Evolutionary conservation across 495 filamentous ascomycete genomes (phyloP).

Genomic region (Penicillium canescens): DNA sequence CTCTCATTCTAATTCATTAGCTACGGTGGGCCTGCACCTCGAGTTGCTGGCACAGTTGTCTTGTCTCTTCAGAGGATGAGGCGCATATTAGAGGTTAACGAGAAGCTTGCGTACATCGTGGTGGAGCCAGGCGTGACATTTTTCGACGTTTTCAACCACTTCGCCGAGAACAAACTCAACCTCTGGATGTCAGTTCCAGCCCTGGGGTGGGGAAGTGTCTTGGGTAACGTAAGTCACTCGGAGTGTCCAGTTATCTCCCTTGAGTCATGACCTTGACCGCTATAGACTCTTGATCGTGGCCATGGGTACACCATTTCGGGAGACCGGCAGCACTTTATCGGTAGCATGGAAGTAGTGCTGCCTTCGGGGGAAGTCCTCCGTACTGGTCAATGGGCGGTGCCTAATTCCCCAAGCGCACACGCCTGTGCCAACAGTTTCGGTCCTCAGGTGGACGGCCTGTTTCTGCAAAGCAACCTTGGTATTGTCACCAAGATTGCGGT

Average conservation of each 20-base stretch:
- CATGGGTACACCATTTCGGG: slow-evolving; percentile 22
- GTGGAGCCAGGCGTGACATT: slow-evolving; percentile 52
- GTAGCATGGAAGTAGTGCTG: slow-evolving; percentile 10
- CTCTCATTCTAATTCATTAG: no score
- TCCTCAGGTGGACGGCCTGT: no score
- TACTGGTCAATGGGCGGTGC: slow-evolving; percentile 28
- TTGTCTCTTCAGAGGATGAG: slow-evolving; percentile 18
- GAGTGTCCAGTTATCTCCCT: no score
- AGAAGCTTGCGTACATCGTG: slow-evolving; percentile 16
- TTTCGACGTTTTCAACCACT: slow-evolving; percentile 50
- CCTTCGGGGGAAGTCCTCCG: slow-evolving; percentile 9
- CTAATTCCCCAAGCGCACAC: no score
- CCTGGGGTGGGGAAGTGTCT: slow-evolving; percentile 54
- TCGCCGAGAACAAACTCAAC: slow-evolving; percentile 40
- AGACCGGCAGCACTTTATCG: slow-evolving; percentile 11
- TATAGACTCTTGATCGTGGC: slow-evolving; percentile 26
- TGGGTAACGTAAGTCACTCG: slow-evolving; percentile 48
- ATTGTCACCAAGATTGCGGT: no score
- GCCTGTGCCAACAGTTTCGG: no score
- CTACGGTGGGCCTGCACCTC: not conserved
- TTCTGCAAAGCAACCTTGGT: no score
- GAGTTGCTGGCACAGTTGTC: not conserved
- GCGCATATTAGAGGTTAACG: slow-evolving; percentile 25
- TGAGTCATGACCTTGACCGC: not conserved
- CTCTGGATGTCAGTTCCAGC: slow-evolving; percentile 54